A percentile compares a stretch with the other conserved stretches of the same genome.
phyloP scores from a whole-genome alignment of 257 asterid genomes.

The Echium plantagineum region DNA sequence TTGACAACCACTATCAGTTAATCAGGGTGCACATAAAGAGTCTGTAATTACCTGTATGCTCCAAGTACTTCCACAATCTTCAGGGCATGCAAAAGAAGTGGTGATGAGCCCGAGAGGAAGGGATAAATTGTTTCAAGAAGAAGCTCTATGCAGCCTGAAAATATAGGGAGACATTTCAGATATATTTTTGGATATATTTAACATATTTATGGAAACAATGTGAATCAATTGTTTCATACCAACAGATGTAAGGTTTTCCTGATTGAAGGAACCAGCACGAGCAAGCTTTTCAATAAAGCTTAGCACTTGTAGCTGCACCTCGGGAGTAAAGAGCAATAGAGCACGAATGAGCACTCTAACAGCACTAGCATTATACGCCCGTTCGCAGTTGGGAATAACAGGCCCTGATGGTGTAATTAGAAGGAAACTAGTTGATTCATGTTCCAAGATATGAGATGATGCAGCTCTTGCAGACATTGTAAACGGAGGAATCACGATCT shows the following conservation, averaged over 20 bases:
- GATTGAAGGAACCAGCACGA: slow-evolving; percentile 71
- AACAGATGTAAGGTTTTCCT: slow-evolving; percentile 90
- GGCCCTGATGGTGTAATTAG: slow-evolving; percentile 58
- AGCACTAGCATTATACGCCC: slow-evolving; percentile 87
- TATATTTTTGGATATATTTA: not conserved
- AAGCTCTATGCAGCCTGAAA: slow-evolving; percentile 91
- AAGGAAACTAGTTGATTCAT: slow-evolving; percentile 50
- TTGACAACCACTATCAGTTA: not conserved
- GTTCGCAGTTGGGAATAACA: slow-evolving; percentile 57
- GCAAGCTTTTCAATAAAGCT: slow-evolving; percentile 79
- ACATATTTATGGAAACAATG: slow-evolving; percentile 10
- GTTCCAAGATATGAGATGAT: slow-evolving; percentile 27
- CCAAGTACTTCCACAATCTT: slow-evolving; percentile 95
- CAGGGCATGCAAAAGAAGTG: slow-evolving; percentile 66
- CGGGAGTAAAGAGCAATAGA: slow-evolving; percentile 73
- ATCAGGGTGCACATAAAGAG: not conserved
- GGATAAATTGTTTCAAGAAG: slow-evolving; percentile 86
- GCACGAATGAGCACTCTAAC: slow-evolving; percentile 78
- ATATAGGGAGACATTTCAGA: slow-evolving; percentile 12
- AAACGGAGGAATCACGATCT: slow-evolving; percentile 82
- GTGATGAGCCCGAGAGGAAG: slow-evolving; percentile 72
- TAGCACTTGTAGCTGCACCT: slow-evolving; percentile 84
- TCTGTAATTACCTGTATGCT: slow-evolving; percentile 60
- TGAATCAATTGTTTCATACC: slow-evolving; percentile 41
- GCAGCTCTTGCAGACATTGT: slow-evolving; percentile 43